Evolutionary conservation across 2,329 filamentous ascomycete species (phyloP).

Genomic region (Ophiocordyceps camponoti-rufipedis): DNA sequence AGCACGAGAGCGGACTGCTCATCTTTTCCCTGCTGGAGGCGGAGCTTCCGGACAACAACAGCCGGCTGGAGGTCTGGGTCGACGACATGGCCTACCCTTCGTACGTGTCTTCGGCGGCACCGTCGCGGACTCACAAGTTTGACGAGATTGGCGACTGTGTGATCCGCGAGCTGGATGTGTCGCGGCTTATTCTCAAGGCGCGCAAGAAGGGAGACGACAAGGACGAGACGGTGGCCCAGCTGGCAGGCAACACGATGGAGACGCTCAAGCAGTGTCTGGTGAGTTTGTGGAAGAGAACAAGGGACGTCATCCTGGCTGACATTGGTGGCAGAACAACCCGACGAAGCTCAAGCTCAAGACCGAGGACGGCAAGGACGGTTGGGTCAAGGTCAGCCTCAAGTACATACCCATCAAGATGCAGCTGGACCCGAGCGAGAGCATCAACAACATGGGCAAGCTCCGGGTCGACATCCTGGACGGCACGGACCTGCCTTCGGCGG

Average conservation of each 20-base stretch:
- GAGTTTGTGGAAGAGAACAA: slow-evolving; percentile 16
- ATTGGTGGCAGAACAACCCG: slow-evolving; percentile 53
- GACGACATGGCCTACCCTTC: slow-evolving; percentile 90
- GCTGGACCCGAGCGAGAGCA: slow-evolving; percentile 85
- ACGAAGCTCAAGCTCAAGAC: slow-evolving; percentile 67
- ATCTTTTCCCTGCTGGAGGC: slow-evolving; percentile 91
- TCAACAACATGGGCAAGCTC: slow-evolving; percentile 96
- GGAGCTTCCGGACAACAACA: slow-evolving; percentile 58
- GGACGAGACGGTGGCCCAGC: slow-evolving; percentile 60
- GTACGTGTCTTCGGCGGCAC: slow-evolving; percentile 64
- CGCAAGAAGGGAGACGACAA: slow-evolving; percentile 63
- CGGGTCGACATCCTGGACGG: slow-evolving; percentile 87
- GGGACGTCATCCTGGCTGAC: neutral
- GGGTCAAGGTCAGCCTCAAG: slow-evolving; percentile 79
- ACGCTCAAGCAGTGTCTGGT: slow-evolving; percentile 78
- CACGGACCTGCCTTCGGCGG: slow-evolving; percentile 73
- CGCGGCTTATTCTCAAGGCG: slow-evolving; percentile 73
- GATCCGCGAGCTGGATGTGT: slow-evolving; percentile 93
- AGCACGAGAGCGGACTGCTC: slow-evolving; percentile 79
- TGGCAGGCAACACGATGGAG: slow-evolving; percentile 70
- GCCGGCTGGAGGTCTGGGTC: slow-evolving; percentile 72
- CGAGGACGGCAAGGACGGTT: slow-evolving; percentile 56
- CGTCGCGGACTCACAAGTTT: slow-evolving; percentile 50
- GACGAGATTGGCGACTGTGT: slow-evolving; percentile 93
- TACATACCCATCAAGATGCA: slow-evolving; percentile 91